phyloP scores from a whole-genome alignment of 805 yeast species.

The Pichia kluyveri region DNA sequence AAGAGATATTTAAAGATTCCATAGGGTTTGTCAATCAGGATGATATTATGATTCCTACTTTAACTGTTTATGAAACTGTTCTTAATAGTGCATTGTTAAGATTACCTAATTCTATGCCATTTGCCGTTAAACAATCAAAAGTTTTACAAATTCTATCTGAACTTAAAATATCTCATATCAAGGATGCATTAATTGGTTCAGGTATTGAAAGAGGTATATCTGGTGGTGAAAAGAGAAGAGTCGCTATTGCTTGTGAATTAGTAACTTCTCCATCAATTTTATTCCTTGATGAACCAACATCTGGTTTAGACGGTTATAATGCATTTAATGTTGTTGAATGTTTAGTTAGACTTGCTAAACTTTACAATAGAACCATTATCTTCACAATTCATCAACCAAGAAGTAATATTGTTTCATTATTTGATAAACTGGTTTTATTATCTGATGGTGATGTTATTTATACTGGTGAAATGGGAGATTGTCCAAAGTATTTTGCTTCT shows the following conservation, averaged over 20 bases:
- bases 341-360: constrained; percentile 68
- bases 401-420: constrained; percentile 86
- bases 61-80: constrained; percentile 94
- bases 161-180: constrained; percentile 72
- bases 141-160: constrained; percentile 82
- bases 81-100: constrained; percentile 84
- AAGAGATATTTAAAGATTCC: constrained; percentile 48
- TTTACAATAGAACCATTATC: constrained; percentile 77
- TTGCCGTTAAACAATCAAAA: constrained; percentile 60
- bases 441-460: constrained; percentile 82
- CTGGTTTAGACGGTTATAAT: constrained; percentile 90
- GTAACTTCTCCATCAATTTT: constrained; percentile 82
- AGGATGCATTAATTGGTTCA: constrained; percentile 81
- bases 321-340: constrained; percentile 88
- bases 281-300: constrained; percentile 87
- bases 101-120: constrained; percentile 74
- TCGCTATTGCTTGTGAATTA: constrained; percentile 86
- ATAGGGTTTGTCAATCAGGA: constrained; percentile 97
- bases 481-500: constrained; percentile 64
- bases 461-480: constrained; percentile 74
- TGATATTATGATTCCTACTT: constrained; percentile 80
- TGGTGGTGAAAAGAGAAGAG: constrained; percentile 89
- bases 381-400: constrained; percentile 97
- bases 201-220: constrained; percentile 87
- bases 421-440: constrained; percentile 71